Percentiles rank a stretch among this genome's conserved stretches.
These are phyloP conservation scores for Eucalyptus guilfoylei DNA, from an alignment of 345 rosid genomes.

Conservation along the genomic window DNA sequence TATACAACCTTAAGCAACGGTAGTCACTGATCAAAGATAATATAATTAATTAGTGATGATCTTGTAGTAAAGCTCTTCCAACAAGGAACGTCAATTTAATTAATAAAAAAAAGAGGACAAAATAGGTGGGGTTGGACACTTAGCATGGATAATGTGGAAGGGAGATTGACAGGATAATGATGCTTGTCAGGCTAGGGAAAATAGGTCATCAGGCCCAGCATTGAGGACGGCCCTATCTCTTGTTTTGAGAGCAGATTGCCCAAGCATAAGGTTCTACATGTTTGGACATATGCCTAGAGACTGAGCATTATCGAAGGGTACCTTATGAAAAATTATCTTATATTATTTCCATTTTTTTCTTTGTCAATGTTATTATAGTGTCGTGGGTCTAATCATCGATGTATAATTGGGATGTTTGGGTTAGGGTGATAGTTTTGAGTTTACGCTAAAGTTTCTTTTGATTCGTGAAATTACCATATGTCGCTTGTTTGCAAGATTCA, in stretches of 20 bases:
- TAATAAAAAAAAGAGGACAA: neutral
- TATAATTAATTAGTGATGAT: neutral
- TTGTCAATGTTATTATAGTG: neutral
- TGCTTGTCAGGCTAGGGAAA: neutral
- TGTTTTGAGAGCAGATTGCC: neutral
- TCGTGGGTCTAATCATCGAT: neutral
- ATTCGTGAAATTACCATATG: neutral
- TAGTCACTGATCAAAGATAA: neutral
- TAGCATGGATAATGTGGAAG: neutral
- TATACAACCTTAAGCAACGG: neutral
- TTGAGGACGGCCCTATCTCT: neutral
- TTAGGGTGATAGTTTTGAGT: neutral
- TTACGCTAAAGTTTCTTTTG: fast-evolving
- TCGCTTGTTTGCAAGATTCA: fast-evolving
- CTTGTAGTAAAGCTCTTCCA: neutral
- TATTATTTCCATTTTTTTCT: neutral
- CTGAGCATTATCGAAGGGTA: neutral
- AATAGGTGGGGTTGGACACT: neutral
- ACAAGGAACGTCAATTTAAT: neutral
- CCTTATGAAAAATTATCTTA: neutral
- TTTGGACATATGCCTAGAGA: neutral
- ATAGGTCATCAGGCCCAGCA: neutral
- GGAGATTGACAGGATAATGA: neutral
- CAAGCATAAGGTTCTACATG: neutral
- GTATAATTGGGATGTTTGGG: neutral